phyloP scores from a whole-genome alignment of 106 monocot species.

The Acorus gramineus region DNA sequence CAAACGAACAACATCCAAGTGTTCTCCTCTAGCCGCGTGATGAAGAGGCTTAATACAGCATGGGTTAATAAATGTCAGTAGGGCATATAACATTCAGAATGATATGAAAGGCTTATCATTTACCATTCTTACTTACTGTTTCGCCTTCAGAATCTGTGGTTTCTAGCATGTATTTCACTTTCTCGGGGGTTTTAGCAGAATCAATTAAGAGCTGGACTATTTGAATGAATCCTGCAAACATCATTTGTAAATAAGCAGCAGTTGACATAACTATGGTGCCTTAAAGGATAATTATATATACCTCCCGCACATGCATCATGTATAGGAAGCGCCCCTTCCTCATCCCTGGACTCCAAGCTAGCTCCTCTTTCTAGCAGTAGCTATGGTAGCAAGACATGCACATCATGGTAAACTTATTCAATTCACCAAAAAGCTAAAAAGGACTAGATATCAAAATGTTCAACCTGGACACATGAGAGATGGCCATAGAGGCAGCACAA shows the following conservation, averaged over 20 bases:
- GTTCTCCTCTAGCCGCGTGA: slow-evolving; percentile 94
- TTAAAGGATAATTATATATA: slow-evolving; percentile 1
- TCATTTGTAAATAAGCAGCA: background rate
- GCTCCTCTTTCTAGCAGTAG: slow-evolving; percentile 70
- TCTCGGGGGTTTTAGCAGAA: slow-evolving; percentile 24
- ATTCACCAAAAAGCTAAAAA: too few relatives aligned
- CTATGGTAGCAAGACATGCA: slow-evolving; percentile 12
- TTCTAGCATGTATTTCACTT: slow-evolving; percentile 43
- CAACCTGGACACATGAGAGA: slow-evolving; percentile 67
- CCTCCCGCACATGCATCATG: slow-evolving; percentile 99
- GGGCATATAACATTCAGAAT: background rate
- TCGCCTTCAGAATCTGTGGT: slow-evolving; percentile 77
- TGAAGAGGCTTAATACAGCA: slow-evolving; percentile 72
- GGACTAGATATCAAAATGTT: background rate
- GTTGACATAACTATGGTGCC: background rate
- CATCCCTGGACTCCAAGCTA: slow-evolving; percentile 69
- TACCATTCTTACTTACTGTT: slow-evolving; percentile 36
- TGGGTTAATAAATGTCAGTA: background rate
- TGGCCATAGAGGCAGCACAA: slow-evolving; percentile 70
- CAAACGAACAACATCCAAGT: slow-evolving; percentile 46
- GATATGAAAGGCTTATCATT: background rate
- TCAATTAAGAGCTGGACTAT: slow-evolving; percentile 66
- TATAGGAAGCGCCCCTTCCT: slow-evolving; percentile 90
- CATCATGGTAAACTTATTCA: too few relatives aligned
- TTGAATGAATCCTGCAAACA: slow-evolving; percentile 53